Evolutionary conservation across 345 rosid genomes (phyloP).

Genomic region (Jatropha curcas): DNA sequence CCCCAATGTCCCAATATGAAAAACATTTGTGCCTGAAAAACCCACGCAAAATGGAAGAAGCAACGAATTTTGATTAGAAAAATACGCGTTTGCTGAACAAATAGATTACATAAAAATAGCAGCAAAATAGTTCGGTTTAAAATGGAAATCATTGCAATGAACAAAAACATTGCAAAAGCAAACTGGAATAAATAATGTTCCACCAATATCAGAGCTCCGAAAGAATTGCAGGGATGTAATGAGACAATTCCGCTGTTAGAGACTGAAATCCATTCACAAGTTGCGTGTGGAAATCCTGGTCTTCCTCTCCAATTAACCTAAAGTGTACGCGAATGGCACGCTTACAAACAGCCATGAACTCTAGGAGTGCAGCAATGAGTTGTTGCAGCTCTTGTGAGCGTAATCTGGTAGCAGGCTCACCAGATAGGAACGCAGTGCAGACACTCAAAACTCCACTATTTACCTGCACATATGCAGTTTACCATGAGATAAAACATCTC

Average conservation of each 20-base stretch:
- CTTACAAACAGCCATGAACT: constrained; percentile 99
- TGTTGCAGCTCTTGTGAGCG: constrained; percentile 97
- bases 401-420: constrained; percentile 96
- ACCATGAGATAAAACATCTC: background rate
- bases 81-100: background rate
- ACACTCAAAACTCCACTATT: constrained; percentile 97
- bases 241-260: constrained; percentile 92
- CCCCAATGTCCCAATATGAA: too few species aligned
- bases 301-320: constrained; percentile 94
- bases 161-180: background rate
- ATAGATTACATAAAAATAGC: constrained; percentile 3
- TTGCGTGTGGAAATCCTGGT: constrained; percentile 98
- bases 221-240: constrained; percentile 97
- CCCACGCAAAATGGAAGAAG: too few species aligned
- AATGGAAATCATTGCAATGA: background rate
- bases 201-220: constrained; percentile 66
- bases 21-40: too few species aligned
- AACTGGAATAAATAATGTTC: background rate
- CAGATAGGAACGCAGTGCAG: constrained; percentile 97
- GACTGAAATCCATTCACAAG: constrained; percentile 99
- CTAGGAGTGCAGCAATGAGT: constrained; percentile 93
- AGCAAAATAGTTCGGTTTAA: constrained; percentile 7
- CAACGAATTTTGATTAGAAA: too few species aligned
- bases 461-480: constrained; percentile 54
- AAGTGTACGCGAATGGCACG: constrained; percentile 95